Percentiles rank a stretch among this genome's conserved stretches.
phyloP scores from a whole-genome alignment of 2,329 filamentous ascomycete genomes.

The Epichloe uncinata region DNA sequence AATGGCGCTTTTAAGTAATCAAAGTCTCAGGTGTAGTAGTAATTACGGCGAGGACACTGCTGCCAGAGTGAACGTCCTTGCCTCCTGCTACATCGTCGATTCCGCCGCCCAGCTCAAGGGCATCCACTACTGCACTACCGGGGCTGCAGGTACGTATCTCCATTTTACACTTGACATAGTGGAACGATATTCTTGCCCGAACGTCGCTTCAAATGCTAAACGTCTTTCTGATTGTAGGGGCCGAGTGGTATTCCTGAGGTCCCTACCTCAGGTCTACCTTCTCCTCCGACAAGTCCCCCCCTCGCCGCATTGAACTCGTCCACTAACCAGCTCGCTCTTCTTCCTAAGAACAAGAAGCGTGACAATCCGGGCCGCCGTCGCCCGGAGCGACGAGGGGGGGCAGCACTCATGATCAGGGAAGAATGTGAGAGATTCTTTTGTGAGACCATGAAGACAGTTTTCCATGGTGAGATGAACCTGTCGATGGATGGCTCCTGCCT shows the following conservation, averaged over 20 bases:
- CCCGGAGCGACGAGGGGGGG: slow-evolving; percentile 64
- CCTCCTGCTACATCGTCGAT: slow-evolving; percentile 83
- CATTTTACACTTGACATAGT: too few relatives aligned
- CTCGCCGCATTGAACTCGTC: slow-evolving; percentile 59
- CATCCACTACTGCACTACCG: slow-evolving; percentile 93
- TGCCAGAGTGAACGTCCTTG: slow-evolving; percentile 63
- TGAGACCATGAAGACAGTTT: slow-evolving; percentile 84
- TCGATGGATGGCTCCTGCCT: slow-evolving; percentile 69
- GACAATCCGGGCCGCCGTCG: slow-evolving; percentile 25
- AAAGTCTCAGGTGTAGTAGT: slow-evolving; percentile 56
- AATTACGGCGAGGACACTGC: slow-evolving; percentile 59
- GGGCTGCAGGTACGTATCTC: slow-evolving; percentile 52
- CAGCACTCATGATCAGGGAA: slow-evolving; percentile 92
- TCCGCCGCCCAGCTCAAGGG: slow-evolving; percentile 58
- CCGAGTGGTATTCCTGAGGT: slow-evolving; percentile 94
- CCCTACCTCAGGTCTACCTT: slow-evolving; percentile 70
- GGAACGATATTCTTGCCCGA: not conserved
- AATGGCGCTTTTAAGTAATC: slow-evolving; percentile 60
- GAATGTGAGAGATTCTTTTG: slow-evolving; percentile 99
- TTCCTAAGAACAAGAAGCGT: slow-evolving; percentile 40
- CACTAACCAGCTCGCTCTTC: slow-evolving; percentile 48
- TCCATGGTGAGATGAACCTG: slow-evolving; percentile 87
- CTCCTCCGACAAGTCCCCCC: slow-evolving; percentile 78
- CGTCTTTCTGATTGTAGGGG: slow-evolving; percentile 36
- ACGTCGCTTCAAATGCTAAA: not conserved